Percentiles rank a stretch among this genome's conserved stretches.
Evolutionary conservation across 148 eudicot species (phyloP).

Genomic region (Dysphania ambrosioides): DNA sequence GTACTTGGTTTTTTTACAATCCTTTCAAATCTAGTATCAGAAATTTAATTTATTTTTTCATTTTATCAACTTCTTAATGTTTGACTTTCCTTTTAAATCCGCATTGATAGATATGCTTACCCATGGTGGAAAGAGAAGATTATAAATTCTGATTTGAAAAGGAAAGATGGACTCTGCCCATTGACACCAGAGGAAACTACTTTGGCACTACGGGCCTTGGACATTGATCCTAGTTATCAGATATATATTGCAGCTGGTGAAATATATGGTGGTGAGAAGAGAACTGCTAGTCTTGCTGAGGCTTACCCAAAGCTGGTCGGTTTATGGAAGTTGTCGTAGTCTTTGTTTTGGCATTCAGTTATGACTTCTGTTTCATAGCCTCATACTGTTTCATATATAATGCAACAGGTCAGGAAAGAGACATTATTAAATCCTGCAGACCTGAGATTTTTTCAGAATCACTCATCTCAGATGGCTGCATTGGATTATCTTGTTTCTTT

Average conservation of each 20-base stretch:
- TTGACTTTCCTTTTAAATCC: constrained; percentile 5
- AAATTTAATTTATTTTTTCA: not conserved
- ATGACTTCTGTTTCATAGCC: constrained; percentile 4
- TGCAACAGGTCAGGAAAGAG: constrained; percentile 66
- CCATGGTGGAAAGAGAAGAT: constrained; percentile 99
- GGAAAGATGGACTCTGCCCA: constrained; percentile 90
- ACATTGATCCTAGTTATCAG: constrained; percentile 68
- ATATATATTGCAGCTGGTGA: constrained; percentile 97
- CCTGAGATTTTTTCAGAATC: constrained; percentile 62
- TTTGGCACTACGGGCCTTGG: constrained; percentile 67
- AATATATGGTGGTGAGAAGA: constrained; percentile 81
- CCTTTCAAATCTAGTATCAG: not conserved
- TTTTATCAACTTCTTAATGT: not conserved
- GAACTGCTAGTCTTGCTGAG: constrained; percentile 69
- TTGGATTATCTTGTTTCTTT: constrained; percentile 66
- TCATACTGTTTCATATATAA: not conserved
- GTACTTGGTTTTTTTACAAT: constrained; percentile 27
- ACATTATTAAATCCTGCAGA: constrained; percentile 54
- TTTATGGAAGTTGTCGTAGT: constrained; percentile 2
- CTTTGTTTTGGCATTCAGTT: constrained; percentile 8
- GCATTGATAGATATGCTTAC: constrained; percentile 68
- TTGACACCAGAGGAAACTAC: constrained; percentile 94
- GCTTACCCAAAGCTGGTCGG: constrained; percentile 89
- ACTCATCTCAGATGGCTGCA: constrained; percentile 81
- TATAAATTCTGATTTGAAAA: constrained; percentile 73